These are phyloP conservation scores for Macrophomina phaseolina DNA, from an alignment of 2,329 filamentous ascomycete genomes.

Conservation along the genomic window DNA sequence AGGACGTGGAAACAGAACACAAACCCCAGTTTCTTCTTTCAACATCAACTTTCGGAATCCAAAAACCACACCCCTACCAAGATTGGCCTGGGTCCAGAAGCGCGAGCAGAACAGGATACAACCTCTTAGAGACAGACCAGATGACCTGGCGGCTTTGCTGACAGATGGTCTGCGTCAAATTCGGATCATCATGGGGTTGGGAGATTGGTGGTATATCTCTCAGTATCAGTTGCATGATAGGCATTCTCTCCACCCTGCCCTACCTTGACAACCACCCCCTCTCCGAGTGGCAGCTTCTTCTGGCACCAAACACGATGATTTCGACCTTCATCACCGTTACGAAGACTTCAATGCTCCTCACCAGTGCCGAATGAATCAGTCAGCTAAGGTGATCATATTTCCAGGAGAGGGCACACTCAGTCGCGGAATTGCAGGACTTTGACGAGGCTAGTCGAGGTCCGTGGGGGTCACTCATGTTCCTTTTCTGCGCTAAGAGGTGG, in stretches of 20 bases:
- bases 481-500: not conserved
- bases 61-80: no score
- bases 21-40: no score
- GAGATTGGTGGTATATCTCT: not conserved
- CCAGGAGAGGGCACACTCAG: slow-evolving; percentile 20
- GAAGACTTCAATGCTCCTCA: slow-evolving; percentile 41
- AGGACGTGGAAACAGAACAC: no score
- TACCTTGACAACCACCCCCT: not conserved
- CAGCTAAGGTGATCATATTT: slow-evolving; percentile 47
- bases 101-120: not conserved
- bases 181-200: not conserved
- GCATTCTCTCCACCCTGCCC: not conserved
- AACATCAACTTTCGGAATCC: no score
- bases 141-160: not conserved
- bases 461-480: not conserved
- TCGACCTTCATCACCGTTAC: slow-evolving; percentile 41
- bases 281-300: not conserved
- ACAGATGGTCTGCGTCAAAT: not conserved
- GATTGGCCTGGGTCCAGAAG: not conserved
- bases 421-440: slow-evolving; percentile 37
- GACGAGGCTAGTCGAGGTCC: slow-evolving; percentile 37
- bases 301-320: slow-evolving; percentile 40
- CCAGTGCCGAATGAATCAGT: slow-evolving; percentile 39
- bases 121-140: not conserved
- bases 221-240: not conserved